Conservation (phyloP, 257 asterid species). For the Lycium ferocissimum region DNA sequence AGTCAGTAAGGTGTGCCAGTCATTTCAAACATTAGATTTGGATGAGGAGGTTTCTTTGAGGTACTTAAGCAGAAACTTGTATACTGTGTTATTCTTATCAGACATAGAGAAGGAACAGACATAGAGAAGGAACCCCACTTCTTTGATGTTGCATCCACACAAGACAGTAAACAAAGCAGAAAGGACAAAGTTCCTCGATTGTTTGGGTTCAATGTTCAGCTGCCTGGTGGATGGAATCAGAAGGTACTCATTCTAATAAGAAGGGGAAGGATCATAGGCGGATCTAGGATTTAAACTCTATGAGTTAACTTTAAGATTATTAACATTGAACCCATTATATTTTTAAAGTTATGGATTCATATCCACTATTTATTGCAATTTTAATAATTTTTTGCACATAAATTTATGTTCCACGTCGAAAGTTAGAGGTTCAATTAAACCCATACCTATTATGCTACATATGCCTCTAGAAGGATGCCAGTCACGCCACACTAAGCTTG, state of each 20-base stretch:
- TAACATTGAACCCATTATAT: too few species aligned
- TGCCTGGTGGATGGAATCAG: background rate
- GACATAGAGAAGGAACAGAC: background rate
- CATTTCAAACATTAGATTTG: background rate
- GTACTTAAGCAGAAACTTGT: background rate
- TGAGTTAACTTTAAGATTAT: too few species aligned
- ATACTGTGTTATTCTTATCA: background rate
- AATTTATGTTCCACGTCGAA: too few species aligned
- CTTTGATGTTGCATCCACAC: constrained; percentile 15
- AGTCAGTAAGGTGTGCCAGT: background rate
- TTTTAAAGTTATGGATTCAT: too few species aligned
- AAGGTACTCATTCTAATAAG: constrained; percentile 9
- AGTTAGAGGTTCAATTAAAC: too few species aligned
- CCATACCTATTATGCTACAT: too few species aligned
- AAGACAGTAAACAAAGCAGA: constrained; percentile 14
- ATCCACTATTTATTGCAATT: too few species aligned
- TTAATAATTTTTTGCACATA: too few species aligned
- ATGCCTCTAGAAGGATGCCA: too few species aligned
- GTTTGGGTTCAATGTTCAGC: constrained; percentile 3
- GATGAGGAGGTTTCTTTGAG: constrained; percentile 2
- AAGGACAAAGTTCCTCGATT: constrained; percentile 13
- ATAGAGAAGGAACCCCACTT: background rate
- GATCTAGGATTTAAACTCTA: too few species aligned
- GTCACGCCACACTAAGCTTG: background rate
- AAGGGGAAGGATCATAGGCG: constrained; percentile 6